Conservation (phyloP, 495 filamentous ascomycete species). For the Aspergillus affinis region DNA sequence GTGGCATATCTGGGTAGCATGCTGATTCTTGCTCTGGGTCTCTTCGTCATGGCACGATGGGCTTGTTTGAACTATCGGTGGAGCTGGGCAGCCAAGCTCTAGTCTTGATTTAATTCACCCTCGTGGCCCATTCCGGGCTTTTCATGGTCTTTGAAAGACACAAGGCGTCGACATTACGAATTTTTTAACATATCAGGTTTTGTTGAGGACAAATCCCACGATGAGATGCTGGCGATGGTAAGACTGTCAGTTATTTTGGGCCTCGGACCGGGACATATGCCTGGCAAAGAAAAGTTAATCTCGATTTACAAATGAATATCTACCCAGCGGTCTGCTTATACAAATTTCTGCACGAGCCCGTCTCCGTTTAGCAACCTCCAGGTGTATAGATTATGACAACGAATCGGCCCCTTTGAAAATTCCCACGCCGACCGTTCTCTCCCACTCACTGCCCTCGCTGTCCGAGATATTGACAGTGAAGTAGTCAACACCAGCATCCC, state of each 20-base stretch:
- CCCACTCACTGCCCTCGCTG: slow-evolving; percentile 7
- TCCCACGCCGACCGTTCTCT: slow-evolving; percentile 9
- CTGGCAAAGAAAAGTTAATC: neutral
- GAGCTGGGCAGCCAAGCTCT: slow-evolving; percentile 43
- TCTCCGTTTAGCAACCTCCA: neutral
- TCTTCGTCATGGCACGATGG: slow-evolving; percentile 48
- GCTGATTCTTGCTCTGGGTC: slow-evolving; percentile 33
- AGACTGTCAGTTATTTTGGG: neutral
- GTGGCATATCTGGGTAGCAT: slow-evolving; percentile 40
- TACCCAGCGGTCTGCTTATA: neutral
- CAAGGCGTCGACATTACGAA: too few species aligned
- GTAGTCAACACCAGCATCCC: slow-evolving; percentile 8
- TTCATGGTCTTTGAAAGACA: too few species aligned
- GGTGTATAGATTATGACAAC: neutral
- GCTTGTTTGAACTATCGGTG: slow-evolving; percentile 50
- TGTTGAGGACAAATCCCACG: too few species aligned
- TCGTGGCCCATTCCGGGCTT: too few species aligned
- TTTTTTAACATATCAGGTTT: too few species aligned
- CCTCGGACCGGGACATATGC: neutral
- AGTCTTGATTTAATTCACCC: neutral
- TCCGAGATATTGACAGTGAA: slow-evolving; percentile 1
- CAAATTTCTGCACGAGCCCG: neutral
- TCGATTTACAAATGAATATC: too few species aligned
- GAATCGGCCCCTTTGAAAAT: slow-evolving; percentile 9
- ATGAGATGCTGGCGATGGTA: neutral